Evolutionary conservation across 2,329 filamentous ascomycete genomes (phyloP).

Genomic region (Aureobasidium zeae): DNA sequence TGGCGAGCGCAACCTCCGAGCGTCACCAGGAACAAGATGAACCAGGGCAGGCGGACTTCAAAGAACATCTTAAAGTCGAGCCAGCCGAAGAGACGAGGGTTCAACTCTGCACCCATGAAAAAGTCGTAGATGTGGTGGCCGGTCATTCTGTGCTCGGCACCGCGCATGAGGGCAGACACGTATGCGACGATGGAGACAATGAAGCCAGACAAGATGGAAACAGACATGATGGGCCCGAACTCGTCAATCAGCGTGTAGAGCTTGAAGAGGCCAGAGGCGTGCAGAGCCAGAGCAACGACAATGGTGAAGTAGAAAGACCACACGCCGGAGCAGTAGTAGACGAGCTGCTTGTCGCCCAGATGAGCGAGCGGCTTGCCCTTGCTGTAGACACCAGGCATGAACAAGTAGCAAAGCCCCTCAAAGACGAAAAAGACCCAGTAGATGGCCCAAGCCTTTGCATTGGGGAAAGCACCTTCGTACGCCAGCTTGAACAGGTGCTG

Average conservation of each 20-base stretch:
- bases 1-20: conserved; percentile 70
- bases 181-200: conserved; percentile 77
- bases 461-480: conserved; percentile 78
- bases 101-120: conserved; percentile 83
- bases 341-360: conserved; percentile 72
- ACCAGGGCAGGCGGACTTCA: conserved; percentile 88
- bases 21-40: conserved; percentile 71
- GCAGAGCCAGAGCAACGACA: conserved; percentile 57
- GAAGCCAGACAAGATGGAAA: conserved; percentile 86
- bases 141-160: conserved; percentile 86
- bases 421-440: conserved; percentile 92
- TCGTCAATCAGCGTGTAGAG: conserved; percentile 90
- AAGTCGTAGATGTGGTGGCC: conserved; percentile 74
- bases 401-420: conserved; percentile 72
- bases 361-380: conserved; percentile 83
- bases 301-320: conserved; percentile 83
- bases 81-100: conserved; percentile 66
- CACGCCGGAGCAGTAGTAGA: conserved; percentile 90
- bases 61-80: conserved; percentile 95
- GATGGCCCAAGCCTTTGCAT: conserved; percentile 73
- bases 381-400: conserved; percentile 76
- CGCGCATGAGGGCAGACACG: conserved; percentile 69
- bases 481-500: conserved; percentile 61
- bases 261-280: conserved; percentile 76
- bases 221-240: conserved; percentile 85